Base-by-base conservation (phyloP, 1,139 yeast species). In the Yamadazyma songkhlaensis region DNA sequence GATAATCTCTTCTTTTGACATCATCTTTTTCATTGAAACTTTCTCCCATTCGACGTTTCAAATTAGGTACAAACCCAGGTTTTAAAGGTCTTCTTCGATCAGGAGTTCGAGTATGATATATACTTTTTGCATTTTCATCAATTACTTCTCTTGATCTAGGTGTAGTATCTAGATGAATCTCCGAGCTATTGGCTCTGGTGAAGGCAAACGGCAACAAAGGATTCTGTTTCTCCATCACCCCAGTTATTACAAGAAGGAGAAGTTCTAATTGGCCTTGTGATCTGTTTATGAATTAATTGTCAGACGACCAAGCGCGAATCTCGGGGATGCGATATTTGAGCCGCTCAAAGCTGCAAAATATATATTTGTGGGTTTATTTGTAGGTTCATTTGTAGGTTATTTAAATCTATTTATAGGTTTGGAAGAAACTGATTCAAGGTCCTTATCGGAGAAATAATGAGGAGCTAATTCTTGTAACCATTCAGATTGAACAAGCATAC, bases 401-500 rank as follows among this genome's bases (percentile, higher is more conserved):
- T 35, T 35, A 23, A 29, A 29, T 29, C 34, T 22, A 15, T 23
- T 26, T 9, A 32, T 21, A 9, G 30, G 30, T 14, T 15, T 22
- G 12, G 14, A 4, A 8, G 26, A 14, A 4, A 37, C 11, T 9
- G 27, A 2, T 6, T 56, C 57, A 15, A 56, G 37, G 9, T 57
- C 60, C 20, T 47, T 52, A 5, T 43, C 34, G 13, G 34, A 50
- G 36, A 54, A 58, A 32, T 56, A 58, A 41, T 58, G 62, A 2
- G 55, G 51, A 0, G 62, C 62, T 10, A 51, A 38, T 32, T 57
- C 60, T 9, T 38, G 31, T 7, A 58, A 34, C 60, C 60, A 55
- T 30, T 74, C 79, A 3, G 79, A 79, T 32, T 81, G 75, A 4
- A 92, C 66, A 0, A 84, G 77, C 72, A 88, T 73, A 54, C 95